Evolutionary conservation across 179 eudicot genomes (phyloP).

Genomic region (Beta lomatogona): DNA sequence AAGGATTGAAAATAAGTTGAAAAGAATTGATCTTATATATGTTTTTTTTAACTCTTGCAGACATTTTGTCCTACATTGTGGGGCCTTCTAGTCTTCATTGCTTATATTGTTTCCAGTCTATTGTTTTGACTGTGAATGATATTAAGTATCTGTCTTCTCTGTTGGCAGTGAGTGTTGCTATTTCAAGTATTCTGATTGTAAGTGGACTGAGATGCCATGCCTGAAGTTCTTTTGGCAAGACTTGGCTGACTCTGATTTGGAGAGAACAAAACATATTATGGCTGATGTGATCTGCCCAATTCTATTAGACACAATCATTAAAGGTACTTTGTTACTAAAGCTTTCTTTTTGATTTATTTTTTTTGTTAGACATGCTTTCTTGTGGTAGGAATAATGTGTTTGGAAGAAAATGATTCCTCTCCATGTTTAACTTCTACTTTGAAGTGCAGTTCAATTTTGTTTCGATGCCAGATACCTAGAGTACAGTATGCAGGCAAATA

Average conservation of each 20-base stretch:
- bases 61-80: not conserved
- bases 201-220: slow-evolving; percentile 64
- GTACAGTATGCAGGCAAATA: not conserved
- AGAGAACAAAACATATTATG: slow-evolving; percentile 62
- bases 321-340: slow-evolving; percentile 52
- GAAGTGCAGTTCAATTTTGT: not conserved
- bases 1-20: no score
- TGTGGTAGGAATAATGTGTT: not conserved
- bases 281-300: slow-evolving; percentile 75
- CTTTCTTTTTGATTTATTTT: slow-evolving; percentile 2
- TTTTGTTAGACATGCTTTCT: not conserved
- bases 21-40: no score
- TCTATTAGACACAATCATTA: slow-evolving; percentile 71
- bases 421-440: not conserved
- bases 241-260: slow-evolving; percentile 47
- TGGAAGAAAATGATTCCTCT: not conserved
- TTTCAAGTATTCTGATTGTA: slow-evolving; percentile 52
- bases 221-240: slow-evolving; percentile 86
- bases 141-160: slow-evolving; percentile 3
- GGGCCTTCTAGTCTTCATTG: not conserved
- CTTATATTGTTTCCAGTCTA: not conserved
- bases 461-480: not conserved
- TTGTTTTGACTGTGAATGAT: not conserved
- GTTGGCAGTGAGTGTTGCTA: slow-evolving; percentile 75
- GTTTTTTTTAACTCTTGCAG: no score